Percentiles rank a stretch among this genome's conserved stretches.
These are phyloP conservation scores for Apiotrichum akiyoshidainum DNA, from an alignment of 1,284 basidiomycete genomes.

Conservation along the genomic window DNA sequence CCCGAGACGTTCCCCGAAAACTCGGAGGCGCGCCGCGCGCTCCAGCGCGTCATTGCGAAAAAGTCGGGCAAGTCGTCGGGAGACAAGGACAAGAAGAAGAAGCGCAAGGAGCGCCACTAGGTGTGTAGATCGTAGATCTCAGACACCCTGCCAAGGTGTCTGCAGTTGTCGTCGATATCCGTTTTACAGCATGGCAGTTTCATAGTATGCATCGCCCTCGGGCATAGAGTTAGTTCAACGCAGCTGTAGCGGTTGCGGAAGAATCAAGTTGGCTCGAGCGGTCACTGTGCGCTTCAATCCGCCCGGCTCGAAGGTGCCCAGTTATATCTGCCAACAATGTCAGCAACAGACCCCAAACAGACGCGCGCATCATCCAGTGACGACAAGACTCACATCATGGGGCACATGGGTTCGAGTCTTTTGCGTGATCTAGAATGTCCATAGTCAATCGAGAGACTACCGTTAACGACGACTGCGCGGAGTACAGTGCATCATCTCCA, in stretches of 20 bases:
- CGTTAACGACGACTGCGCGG: too few relatives aligned
- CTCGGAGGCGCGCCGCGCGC: constrained; percentile 40
- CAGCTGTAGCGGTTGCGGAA: not conserved
- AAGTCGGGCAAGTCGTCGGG: constrained; percentile 21
- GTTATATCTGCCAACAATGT: too few relatives aligned
- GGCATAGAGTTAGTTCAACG: constrained; percentile 8
- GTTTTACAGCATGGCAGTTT: constrained; percentile 5
- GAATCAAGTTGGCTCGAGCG: too few relatives aligned
- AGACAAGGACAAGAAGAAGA: constrained; percentile 32
- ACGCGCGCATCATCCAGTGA: too few relatives aligned
- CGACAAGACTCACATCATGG: too few relatives aligned
- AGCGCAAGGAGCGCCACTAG: constrained; percentile 31
- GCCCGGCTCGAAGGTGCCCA: too few relatives aligned
- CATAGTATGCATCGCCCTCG: constrained; percentile 17
- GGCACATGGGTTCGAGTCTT: too few relatives aligned
- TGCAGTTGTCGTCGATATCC: constrained; percentile 1
- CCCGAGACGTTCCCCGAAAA: constrained; percentile 43
- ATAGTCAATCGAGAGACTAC: too few relatives aligned
- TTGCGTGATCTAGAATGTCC: too few relatives aligned
- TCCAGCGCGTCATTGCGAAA: constrained; percentile 39
- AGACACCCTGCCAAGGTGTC: not conserved
- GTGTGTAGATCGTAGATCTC: not conserved
- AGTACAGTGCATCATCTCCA: too few relatives aligned
- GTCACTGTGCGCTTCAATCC: too few relatives aligned
- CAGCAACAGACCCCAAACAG: too few relatives aligned